phyloP scores from a whole-genome alignment of 768 basidiomycete species.

The Lactifluus pinguis region DNA sequence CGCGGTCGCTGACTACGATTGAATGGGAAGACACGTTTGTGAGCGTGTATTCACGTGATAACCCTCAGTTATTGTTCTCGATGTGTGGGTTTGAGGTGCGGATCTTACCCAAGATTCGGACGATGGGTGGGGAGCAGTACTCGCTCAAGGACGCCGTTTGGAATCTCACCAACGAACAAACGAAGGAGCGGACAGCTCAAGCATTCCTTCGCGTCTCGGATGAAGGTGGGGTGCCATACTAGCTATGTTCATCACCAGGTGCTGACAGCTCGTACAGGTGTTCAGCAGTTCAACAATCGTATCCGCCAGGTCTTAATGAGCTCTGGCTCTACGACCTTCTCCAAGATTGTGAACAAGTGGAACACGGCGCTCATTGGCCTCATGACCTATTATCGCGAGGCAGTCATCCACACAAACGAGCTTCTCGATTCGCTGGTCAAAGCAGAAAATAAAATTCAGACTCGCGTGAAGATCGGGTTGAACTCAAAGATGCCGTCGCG shows the following conservation, averaged over 20 bases:
- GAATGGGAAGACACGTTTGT: conserved; percentile 99
- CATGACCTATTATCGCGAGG: conserved; percentile 98
- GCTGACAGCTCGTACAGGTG: conserved; percentile 37
- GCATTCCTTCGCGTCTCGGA: conserved; percentile 98
- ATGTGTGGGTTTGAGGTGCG: conserved; percentile 99
- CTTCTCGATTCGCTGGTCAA: conserved; percentile 93
- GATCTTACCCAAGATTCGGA: conserved; percentile 92
- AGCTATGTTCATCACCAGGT: not conserved
- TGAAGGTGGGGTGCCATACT: conserved; percentile 44
- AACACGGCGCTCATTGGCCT: conserved; percentile 91
- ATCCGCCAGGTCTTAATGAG: conserved; percentile 97
- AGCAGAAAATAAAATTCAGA: conserved; percentile 99
- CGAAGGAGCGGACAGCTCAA: conserved; percentile 95
- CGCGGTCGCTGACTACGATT: conserved; percentile 92
- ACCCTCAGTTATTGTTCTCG: conserved; percentile 94
- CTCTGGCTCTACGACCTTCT: conserved; percentile 97
- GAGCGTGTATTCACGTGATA: conserved; percentile 94
- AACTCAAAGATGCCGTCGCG: conserved; percentile 99
- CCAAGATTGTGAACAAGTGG: conserved; percentile 99
- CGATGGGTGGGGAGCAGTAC: conserved; percentile 93
- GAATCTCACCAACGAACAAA: conserved; percentile 95
- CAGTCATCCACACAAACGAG: conserved; percentile 95
- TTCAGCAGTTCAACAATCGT: conserved; percentile 96
- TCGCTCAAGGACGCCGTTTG: conserved; percentile 93
- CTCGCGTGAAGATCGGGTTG: conserved; percentile 97